Percentiles rank a stretch among this genome's conserved stretches.
Evolutionary conservation across 2,329 filamentous ascomycete genomes (phyloP).

Genomic region (Sporothrix brunneoviolacea): DNA sequence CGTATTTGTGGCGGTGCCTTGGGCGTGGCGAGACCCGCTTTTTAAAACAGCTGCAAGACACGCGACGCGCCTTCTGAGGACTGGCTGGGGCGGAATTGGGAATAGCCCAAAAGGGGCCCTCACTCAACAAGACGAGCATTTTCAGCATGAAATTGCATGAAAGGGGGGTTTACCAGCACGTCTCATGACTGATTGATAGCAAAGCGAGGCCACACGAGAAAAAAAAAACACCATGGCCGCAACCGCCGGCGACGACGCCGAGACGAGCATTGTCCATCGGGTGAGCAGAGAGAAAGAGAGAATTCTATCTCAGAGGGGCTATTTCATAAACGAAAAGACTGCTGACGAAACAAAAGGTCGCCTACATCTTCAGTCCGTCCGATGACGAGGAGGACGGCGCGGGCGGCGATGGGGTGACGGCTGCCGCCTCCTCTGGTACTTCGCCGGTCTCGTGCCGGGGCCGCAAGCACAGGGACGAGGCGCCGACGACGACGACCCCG

Average conservation of each 20-base stretch:
- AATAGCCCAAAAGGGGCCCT: neutral
- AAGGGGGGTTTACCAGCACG: no score
- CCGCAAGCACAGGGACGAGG: neutral
- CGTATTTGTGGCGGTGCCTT: neutral
- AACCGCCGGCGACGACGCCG: neutral
- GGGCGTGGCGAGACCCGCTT: neutral
- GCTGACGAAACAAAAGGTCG: conserved; percentile 38
- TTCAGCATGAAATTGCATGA: no score
- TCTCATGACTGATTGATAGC: no score
- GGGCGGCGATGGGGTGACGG: neutral
- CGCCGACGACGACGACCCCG: neutral
- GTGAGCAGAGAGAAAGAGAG: no score
- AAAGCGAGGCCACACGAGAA: neutral
- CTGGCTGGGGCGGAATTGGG: no score
- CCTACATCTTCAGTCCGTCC: conserved; percentile 55
- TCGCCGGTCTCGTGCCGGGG: no score
- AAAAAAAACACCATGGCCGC: neutral
- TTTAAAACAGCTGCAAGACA: neutral
- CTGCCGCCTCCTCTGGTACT: no score
- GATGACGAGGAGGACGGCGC: conserved; percentile 29
- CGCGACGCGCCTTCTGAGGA: conserved; percentile 1
- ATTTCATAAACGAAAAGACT: no score
- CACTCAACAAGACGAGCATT: neutral
- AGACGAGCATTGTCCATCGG: conserved; percentile 9
- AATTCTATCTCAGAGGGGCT: no score